Evolutionary conservation across 176 grass and related monocot genomes (phyloP).

Genomic region (Aegilops tauschii): DNA sequence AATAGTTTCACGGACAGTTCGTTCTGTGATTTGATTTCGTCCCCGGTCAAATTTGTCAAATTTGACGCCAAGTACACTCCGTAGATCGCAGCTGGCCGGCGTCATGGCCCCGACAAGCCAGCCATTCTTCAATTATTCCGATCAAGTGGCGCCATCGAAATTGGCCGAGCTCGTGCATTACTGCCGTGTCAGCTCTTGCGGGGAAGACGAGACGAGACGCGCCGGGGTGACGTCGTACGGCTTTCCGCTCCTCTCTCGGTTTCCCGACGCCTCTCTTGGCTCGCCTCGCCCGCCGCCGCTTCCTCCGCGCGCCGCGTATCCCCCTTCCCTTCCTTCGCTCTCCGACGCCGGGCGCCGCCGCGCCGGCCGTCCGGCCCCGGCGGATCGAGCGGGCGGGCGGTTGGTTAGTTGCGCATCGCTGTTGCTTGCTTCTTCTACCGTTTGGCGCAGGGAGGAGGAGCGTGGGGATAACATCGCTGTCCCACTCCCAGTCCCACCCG

Average conservation of each 20-base stretch:
- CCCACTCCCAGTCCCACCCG: constrained; percentile 28
- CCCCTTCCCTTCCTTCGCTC: too few relatives aligned
- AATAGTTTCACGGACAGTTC: too few relatives aligned
- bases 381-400: not conserved
- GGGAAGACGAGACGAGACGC: constrained; percentile 13
- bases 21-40: too few relatives aligned
- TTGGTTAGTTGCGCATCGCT: not conserved
- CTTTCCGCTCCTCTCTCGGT: constrained; percentile 1
- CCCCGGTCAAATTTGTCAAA: too few relatives aligned
- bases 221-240: constrained; percentile 17
- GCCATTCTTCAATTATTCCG: not conserved
- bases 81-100: not conserved
- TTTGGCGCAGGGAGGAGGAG: not conserved
- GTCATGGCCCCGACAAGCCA: constrained; percentile 4
- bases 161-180: too few relatives aligned
- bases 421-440: constrained; percentile 7
- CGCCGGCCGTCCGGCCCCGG: not conserved
- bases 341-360: not conserved
- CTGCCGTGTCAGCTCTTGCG: not conserved
- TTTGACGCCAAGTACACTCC: too few relatives aligned
- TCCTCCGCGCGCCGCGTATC: too few relatives aligned
- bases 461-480: constrained; percentile 36
- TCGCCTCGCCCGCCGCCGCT: not conserved
- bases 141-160: not conserved
- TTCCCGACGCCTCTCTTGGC: not conserved